Evolutionary conservation across 331 rosid species (phyloP).

Genomic region (Cydonia oblonga): DNA sequence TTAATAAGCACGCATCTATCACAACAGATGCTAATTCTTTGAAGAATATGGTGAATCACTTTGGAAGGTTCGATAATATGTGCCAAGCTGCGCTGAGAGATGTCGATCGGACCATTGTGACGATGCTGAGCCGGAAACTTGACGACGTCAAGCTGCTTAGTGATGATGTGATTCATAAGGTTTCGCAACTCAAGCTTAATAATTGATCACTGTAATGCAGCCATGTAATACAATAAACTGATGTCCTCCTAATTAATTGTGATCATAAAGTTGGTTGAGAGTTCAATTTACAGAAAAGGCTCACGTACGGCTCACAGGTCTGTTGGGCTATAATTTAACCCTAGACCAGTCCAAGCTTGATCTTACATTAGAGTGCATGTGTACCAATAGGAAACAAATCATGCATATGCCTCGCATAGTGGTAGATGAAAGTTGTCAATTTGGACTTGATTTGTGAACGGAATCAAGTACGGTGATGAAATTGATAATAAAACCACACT

Average conservation of each 20-base stretch:
- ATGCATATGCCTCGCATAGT: background rate
- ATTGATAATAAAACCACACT: background rate
- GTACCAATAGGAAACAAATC: no score
- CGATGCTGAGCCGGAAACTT: conserved; percentile 11
- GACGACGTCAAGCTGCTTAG: conserved; percentile 12
- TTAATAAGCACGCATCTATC: background rate
- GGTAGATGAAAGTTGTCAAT: background rate
- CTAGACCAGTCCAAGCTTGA: background rate
- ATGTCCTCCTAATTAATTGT: background rate
- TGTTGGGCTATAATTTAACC: background rate
- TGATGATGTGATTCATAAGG: background rate
- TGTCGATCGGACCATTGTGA: conserved; percentile 12
- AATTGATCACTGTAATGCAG: background rate
- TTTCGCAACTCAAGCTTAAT: background rate
- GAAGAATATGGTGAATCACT: background rate
- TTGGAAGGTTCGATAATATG: conserved; percentile 5
- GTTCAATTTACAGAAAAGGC: background rate
- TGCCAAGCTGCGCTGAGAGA: conserved; percentile 2
- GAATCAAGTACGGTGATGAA: background rate
- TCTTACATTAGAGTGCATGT: background rate
- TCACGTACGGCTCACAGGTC: background rate
- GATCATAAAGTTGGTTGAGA: background rate
- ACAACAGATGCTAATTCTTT: background rate
- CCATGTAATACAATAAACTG: no score
- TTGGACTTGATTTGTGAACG: background rate